phyloP scores from a whole-genome alignment of 1,284 basidiomycete species.

The Puccinia polysora region DNA sequence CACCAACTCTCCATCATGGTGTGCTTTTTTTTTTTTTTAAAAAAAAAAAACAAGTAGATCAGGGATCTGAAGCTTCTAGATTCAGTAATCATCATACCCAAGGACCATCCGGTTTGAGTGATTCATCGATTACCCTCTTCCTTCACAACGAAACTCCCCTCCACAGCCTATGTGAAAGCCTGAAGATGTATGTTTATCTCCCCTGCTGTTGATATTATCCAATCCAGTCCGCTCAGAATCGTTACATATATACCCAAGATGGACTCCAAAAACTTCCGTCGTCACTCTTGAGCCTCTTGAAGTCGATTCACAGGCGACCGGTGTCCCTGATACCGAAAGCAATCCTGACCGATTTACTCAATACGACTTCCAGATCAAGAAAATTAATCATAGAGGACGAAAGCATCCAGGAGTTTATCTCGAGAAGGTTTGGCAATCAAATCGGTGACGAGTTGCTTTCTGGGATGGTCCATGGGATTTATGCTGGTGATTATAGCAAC shows the following conservation, averaged over 20 bases:
- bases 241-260: constrained; percentile 66
- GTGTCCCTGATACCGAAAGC: constrained; percentile 46
- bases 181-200: background rate
- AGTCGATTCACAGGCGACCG: constrained; percentile 51
- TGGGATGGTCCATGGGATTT: constrained; percentile 86
- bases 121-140: background rate
- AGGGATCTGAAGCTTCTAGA: constrained; percentile 33
- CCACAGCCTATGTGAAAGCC: too few species aligned
- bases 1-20: too few species aligned
- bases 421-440: constrained; percentile 67
- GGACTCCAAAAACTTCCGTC: constrained; percentile 58
- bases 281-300: constrained; percentile 53
- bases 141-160: too few species aligned
- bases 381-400: constrained; percentile 61
- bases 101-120: constrained; percentile 31
- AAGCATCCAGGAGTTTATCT: constrained; percentile 72
- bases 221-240: constrained; percentile 65
- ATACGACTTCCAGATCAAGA: constrained; percentile 57
- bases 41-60: constrained; percentile 14
- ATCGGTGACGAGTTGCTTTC: constrained; percentile 73
- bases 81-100: constrained; percentile 32
- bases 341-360: constrained; percentile 47
- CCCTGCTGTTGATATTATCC: too few species aligned
- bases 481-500: constrained; percentile 72
- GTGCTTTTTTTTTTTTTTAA: background rate